phyloP scores from a whole-genome alignment of 2,329 filamentous ascomycete genomes.

The Microascus cirrosus region DNA sequence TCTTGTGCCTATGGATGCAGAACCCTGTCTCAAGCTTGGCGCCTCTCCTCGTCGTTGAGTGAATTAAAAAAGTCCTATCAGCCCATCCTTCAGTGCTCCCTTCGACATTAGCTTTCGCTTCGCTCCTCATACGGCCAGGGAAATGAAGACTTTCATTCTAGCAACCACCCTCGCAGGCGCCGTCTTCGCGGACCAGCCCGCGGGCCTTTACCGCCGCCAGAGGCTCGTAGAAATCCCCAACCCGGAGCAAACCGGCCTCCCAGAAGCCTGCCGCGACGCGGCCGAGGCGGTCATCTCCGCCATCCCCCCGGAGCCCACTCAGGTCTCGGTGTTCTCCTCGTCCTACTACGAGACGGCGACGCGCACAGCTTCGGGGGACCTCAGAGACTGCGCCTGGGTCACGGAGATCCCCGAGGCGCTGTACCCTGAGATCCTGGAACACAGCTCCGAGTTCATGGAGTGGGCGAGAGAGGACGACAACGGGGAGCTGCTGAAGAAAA shows the following conservation, averaged over 20 bases:
- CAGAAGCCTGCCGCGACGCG: neutral
- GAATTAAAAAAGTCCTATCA: too few relatives aligned
- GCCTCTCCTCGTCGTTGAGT: too few relatives aligned
- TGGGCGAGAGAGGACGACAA: too few relatives aligned
- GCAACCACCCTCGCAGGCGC: too few relatives aligned
- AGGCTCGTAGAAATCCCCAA: neutral
- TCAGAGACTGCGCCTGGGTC: neutral
- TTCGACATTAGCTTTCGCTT: too few relatives aligned
- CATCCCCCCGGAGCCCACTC: neutral
- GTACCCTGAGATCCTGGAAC: neutral
- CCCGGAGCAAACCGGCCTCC: neutral
- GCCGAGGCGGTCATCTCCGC: neutral
- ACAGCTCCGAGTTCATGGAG: too few relatives aligned
- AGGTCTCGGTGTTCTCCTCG: neutral
- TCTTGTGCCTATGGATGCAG: too few relatives aligned
- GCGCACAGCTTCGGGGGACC: neutral
- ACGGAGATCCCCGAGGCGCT: neutral
- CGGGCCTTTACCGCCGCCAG: neutral
- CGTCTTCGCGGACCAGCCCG: too few relatives aligned
- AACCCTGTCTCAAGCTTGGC: too few relatives aligned
- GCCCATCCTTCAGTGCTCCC: too few relatives aligned
- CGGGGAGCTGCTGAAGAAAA: neutral
- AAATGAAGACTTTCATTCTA: too few relatives aligned
- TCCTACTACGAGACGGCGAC: neutral
- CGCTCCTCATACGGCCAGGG: too few relatives aligned